Evolutionary conservation across 148 eudicot genomes (phyloP), one percentile per base, ranked within the genome.

Genomic region (Agrostemma githago): DNA sequence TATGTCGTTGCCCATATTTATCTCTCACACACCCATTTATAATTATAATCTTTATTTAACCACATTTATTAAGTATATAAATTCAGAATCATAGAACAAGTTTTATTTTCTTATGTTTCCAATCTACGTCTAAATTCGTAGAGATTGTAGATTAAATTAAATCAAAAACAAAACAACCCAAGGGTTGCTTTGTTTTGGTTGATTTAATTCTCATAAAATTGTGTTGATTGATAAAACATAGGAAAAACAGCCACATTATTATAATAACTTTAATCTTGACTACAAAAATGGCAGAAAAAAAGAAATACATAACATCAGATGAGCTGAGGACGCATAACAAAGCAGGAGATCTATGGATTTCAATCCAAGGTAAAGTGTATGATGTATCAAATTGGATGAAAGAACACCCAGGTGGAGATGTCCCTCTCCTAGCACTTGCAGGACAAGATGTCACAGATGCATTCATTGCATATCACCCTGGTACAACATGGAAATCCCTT

Each of bases 381-480:
- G 83, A 94, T 66, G 98, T 94, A 2, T 81, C 98, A 8, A 78
- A 87, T 4, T 94, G 98, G 98, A 81, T 79, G 6, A 87, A 88
- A 37, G 77, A 79, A 1, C 98, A 94, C 60, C 98, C 98, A 0
- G 98, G 98, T 16, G 97, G 98, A 0, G 89, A 86, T 34, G 68
- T 79, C 38, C 87, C 87, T 0, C 78, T 94, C 4, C 64, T 87
- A 11, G 85, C 85, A 65, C 68, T 91, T 15, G 84, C 93, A 8
- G 98, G 98, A 2, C 87, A 94, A 21, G 98, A 94, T 72, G 97
- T 85, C 0, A 94, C 98, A 6, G 98, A 94, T 70, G 96, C 98
- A 0, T 94, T 94, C 84, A 85, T 87, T 38, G 98, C 98, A 14
- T 94, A 87, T 62, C 98, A 94, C 64, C 98, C 97, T 12, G 93